Base-by-base conservation (phyloP, 2,329 filamentous ascomycete species). In the Lecanosticta acicola region DNA sequence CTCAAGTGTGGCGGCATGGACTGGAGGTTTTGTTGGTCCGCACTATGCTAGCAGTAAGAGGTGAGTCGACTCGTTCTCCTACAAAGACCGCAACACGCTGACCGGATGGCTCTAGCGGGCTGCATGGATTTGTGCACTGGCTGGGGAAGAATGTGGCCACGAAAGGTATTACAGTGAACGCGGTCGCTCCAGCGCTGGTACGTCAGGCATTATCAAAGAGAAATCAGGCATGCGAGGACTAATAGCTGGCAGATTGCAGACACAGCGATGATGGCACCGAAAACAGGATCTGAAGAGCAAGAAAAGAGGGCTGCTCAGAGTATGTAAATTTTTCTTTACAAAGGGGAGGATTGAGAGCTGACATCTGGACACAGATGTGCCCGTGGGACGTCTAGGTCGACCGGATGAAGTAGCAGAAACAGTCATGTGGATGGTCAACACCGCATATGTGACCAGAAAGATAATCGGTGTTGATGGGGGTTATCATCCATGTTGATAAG, bases 331-430 rank as follows among this genome's bases (percentile, higher is more conserved):
- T 2, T 32, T 26, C 21, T 41, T 40, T 29, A 3, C 3, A 17
- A n/a, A n/a, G 20, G 18, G 39, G 18, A 49, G 21, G n/a, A 26
- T 40, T 20, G 18, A 8, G 39, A 39, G 33, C 10, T 20, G 14
- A 42, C 39, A 45, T 32, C 4, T 35, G 32, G 26, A 10, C 18
- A 32, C 48, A 68, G 66, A 61, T 34, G 67, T 74, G 40, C 72
- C 72, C 7, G 57, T 74, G 14, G 70, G 71, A 5, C 59, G 71
- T 33, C 55, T 74, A 3, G 71, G 72, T 0, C 62, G 57, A 35
- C 70, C 71, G 3, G 67, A 69, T 17, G 72, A 75, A 56, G 66
- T 73, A 48, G 71, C 72, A 1, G 70, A 72, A 51, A 71, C 69
- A 8, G 69, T 75, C 7, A 43, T 68, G 8, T 73, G 71, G 71